Percentiles rank a stretch among this genome's conserved stretches.
phyloP scores from a whole-genome alignment of 169 alveolate genomes.

The Plasmodium vivax region DNA sequence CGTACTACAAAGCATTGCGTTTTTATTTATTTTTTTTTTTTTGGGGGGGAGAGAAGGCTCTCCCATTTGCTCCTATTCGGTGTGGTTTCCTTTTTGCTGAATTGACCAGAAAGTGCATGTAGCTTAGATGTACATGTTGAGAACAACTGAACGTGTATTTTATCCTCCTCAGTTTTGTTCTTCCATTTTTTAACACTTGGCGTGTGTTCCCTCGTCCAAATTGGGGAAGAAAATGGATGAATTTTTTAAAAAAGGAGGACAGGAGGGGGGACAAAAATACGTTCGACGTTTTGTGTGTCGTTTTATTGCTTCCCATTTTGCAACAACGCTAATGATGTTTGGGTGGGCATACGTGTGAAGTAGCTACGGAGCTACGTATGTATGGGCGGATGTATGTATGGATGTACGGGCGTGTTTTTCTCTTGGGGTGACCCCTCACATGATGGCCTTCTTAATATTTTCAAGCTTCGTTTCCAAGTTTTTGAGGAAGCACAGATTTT shows the following conservation, averaged over 20 bases:
- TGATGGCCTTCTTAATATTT: constrained; percentile 20
- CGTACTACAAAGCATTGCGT: background rate
- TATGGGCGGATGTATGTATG: background rate
- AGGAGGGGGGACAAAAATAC: background rate
- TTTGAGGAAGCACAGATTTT: constrained; percentile 26
- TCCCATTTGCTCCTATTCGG: background rate
- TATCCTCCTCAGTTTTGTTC: background rate
- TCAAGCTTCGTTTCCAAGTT: constrained; percentile 40
- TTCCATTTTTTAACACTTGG: background rate
- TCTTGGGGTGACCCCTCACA: background rate
- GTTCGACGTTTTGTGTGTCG: background rate
- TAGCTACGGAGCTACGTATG: background rate
- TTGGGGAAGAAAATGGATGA: background rate
- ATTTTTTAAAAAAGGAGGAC: background rate
- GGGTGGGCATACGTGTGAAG: background rate
- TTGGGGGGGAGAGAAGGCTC: background rate
- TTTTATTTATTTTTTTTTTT: no score
- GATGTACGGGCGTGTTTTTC: background rate
- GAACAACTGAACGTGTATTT: background rate
- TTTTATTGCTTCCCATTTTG: background rate
- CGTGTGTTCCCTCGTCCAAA: background rate
- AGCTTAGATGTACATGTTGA: background rate
- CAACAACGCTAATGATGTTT: background rate
- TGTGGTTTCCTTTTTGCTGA: background rate
- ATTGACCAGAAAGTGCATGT: background rate